These are phyloP conservation scores for Penicillium sp. DNA, from an alignment of 2,329 filamentous ascomycete genomes.

Conservation along the genomic window DNA sequence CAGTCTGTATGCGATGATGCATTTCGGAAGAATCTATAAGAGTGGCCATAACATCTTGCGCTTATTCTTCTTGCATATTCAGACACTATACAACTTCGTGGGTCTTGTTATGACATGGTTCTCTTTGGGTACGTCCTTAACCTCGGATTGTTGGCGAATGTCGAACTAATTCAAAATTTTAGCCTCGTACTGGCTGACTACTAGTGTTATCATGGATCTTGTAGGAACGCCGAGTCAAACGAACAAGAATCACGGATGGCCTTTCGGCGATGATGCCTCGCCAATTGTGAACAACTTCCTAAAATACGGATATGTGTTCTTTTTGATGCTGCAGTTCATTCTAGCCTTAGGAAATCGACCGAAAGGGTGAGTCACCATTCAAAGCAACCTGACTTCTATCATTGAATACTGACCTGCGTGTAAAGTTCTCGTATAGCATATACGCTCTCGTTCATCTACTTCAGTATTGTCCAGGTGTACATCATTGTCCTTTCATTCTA, in stretches of 20 bases:
- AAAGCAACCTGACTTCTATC: not conserved
- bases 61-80: constrained; percentile 97
- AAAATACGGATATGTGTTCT: constrained; percentile 86
- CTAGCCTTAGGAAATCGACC: constrained; percentile 91
- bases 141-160: not conserved
- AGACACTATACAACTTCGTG: constrained; percentile 88
- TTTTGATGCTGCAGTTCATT: constrained; percentile 91
- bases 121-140: constrained; percentile 50
- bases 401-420: not conserved
- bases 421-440: constrained; percentile 74
- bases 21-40: constrained; percentile 97
- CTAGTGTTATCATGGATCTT: constrained; percentile 29
- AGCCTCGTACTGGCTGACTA: constrained; percentile 29
- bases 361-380: constrained; percentile 63
- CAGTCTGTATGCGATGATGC: constrained; percentile 93
- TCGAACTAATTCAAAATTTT: not conserved
- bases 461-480: constrained; percentile 83
- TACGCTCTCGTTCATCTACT: constrained; percentile 81
- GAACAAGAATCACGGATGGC: constrained; percentile 26
- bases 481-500: constrained; percentile 82
- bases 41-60: constrained; percentile 92
- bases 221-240: constrained; percentile 23
- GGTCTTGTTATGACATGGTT: constrained; percentile 92
- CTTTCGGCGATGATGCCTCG: constrained; percentile 39
- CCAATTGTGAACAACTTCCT: constrained; percentile 86